A percentile compares a stretch with the other conserved stretches of the same genome.
phyloP scores from a whole-genome alignment of 257 asterid species.

The Osmanthus fragrans region DNA sequence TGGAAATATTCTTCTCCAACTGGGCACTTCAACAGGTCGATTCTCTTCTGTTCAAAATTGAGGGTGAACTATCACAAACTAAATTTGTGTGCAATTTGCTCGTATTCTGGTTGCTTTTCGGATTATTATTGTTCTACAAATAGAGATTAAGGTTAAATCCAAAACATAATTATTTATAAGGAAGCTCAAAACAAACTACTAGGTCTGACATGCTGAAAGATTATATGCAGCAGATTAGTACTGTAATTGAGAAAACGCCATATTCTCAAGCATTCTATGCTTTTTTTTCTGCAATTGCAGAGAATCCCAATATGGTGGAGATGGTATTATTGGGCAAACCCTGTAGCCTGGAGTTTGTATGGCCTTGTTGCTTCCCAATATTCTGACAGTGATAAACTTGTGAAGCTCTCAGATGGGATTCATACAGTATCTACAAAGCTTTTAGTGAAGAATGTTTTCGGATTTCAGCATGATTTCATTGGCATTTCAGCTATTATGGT shows the following conservation, averaged over 20 bases:
- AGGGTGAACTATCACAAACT: too few species aligned
- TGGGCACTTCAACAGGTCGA: too few species aligned
- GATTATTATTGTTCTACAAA: too few species aligned
- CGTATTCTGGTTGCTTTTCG: too few species aligned
- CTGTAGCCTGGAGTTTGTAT: slow-evolving; percentile 88
- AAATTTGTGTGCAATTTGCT: too few species aligned
- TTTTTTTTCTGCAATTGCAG: slow-evolving; percentile 36
- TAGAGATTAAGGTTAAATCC: too few species aligned
- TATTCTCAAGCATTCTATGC: slow-evolving; percentile 12
- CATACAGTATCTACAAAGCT: slow-evolving; percentile 41
- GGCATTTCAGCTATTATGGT: slow-evolving; percentile 74
- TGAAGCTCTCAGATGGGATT: slow-evolving; percentile 67
- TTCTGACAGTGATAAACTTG: slow-evolving; percentile 49
- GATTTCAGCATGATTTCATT: slow-evolving; percentile 71
- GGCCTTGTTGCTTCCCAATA: slow-evolving; percentile 88
- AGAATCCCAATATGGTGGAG: slow-evolving; percentile 96
- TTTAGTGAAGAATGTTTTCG: slow-evolving; percentile 63
- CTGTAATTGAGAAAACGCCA: not conserved
- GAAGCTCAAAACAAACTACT: too few species aligned
- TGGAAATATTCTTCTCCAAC: too few species aligned
- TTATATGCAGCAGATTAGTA: not conserved
- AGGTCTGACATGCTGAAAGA: not conserved
- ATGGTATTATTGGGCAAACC: slow-evolving; percentile 98
- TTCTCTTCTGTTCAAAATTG: too few species aligned
- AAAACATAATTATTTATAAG: too few species aligned